Evolutionary conservation across 805 yeast species (phyloP).

Genomic region (Yamadazyma phyllophila): DNA sequence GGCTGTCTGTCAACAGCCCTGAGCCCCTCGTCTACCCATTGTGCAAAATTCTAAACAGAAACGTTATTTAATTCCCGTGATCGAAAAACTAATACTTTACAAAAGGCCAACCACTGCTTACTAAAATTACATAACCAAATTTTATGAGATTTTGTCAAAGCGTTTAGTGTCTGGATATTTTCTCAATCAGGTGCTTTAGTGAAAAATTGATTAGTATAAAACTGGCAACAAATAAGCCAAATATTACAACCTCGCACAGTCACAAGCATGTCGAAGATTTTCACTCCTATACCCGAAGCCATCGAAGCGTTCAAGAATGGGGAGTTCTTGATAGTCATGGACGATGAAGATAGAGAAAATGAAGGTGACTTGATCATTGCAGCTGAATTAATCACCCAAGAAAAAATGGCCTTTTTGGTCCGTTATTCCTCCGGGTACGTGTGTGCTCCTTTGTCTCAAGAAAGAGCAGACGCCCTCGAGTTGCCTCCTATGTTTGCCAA

Average conservation of each 20-base stretch:
- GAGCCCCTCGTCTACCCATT: no score
- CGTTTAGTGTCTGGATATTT: not conserved
- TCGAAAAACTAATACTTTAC: no score
- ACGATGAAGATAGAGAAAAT: constrained; percentile 92
- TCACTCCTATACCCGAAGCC: constrained; percentile 60
- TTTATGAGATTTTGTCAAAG: not conserved
- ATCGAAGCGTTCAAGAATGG: constrained; percentile 70
- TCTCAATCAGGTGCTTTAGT: not conserved
- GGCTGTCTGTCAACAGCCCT: no score
- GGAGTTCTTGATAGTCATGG: constrained; percentile 92
- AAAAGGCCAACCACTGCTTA: not conserved
- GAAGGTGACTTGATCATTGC: constrained; percentile 96
- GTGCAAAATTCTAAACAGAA: no score
- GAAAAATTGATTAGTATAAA: not conserved
- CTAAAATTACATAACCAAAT: not conserved
- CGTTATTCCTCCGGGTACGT: constrained; percentile 87
- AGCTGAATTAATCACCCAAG: constrained; percentile 75
- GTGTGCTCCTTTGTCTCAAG: constrained; percentile 81
- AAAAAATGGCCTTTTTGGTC: constrained; percentile 92
- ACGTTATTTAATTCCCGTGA: no score
- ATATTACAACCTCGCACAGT: no score
- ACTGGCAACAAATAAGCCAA: no score
- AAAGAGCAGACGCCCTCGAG: constrained; percentile 74
- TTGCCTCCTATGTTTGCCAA: constrained; percentile 74
- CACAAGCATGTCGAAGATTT: constrained; percentile 2